Evolutionary conservation across 305 asterid genomes (phyloP).

Genomic region (Rubia tinctorum): DNA sequence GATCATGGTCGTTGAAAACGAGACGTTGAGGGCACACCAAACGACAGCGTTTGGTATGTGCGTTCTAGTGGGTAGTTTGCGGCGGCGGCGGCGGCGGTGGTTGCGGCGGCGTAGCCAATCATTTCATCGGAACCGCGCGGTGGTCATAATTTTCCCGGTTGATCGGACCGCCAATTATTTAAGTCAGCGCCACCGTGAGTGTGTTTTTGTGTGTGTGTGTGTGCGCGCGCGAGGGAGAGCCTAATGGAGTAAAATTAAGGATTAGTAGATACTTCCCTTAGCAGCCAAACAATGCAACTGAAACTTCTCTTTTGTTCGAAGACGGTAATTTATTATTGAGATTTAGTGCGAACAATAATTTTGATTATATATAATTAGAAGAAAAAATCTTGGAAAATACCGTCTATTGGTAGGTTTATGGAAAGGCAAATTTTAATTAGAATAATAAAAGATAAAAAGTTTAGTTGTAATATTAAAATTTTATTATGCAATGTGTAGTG

Average conservation of each 20-base stretch:
- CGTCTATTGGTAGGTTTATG: too few relatives aligned
- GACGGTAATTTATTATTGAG: too few relatives aligned
- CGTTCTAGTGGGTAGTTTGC: not conserved
- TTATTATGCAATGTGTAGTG: too few relatives aligned
- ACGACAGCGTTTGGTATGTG: slow-evolving; percentile 30
- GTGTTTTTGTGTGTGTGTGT: slow-evolving; percentile 10
- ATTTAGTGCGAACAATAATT: too few relatives aligned
- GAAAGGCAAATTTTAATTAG: too few relatives aligned
- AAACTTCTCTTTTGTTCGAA: not conserved
- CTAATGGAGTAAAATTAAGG: not conserved
- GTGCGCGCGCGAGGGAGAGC: not conserved
- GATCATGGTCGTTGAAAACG: slow-evolving; percentile 50
- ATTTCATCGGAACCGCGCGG: slow-evolving; percentile 9
- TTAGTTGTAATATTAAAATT: too few relatives aligned
- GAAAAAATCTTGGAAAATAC: too few relatives aligned
- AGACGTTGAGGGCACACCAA: slow-evolving; percentile 21
- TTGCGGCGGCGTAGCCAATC: slow-evolving; percentile 14
- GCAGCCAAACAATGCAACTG: slow-evolving; percentile 24
- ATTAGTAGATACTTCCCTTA: slow-evolving; percentile 7
- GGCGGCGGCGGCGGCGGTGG: not conserved
- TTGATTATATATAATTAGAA: too few relatives aligned
- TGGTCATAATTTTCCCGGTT: not conserved
- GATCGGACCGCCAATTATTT: not conserved
- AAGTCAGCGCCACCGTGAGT: slow-evolving; percentile 3
- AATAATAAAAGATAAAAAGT: too few relatives aligned